Percentiles rank a stretch among this genome's conserved stretches.
Conservation (phyloP, 345 rosid genomes). For the thale cress (Arabidopsis thaliana) region DNA sequence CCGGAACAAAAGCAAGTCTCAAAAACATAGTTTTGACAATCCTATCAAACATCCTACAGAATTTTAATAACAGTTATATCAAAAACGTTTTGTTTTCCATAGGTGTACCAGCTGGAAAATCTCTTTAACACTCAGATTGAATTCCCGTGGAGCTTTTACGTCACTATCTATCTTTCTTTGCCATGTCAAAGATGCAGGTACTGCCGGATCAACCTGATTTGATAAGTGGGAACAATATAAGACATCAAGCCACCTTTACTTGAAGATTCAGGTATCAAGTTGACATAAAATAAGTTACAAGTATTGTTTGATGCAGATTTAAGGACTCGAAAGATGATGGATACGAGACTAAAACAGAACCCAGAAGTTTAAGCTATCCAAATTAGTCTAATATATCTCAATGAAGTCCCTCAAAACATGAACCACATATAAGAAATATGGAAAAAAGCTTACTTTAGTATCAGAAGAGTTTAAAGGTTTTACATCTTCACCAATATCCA, state of each 20-base stretch:
- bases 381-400: background rate
- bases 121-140: slow-evolving; percentile 59
- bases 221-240: slow-evolving; percentile 1
- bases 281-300: background rate
- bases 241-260: background rate
- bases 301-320: slow-evolving; percentile 1
- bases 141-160: slow-evolving; percentile 46
- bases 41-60: background rate
- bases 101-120: slow-evolving; percentile 65
- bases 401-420: background rate
- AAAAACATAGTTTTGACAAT: slow-evolving; percentile 2
- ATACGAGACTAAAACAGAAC: background rate
- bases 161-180: slow-evolving; percentile 56
- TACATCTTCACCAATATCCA: slow-evolving; percentile 46
- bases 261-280: slow-evolving; percentile 5
- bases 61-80: background rate
- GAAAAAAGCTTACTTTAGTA: slow-evolving; percentile 47
- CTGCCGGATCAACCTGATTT: slow-evolving; percentile 59
- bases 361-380: slow-evolving; percentile 11
- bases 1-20: slow-evolving; percentile 28
- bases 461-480: slow-evolving; percentile 35
- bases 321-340: background rate
- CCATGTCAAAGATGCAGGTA: slow-evolving; percentile 71
- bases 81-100: background rate
- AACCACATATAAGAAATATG: background rate